A percentile compares a stretch with the other conserved stretches of the same genome.
Conservation (phyloP, 768 basidiomycete genomes). For the Agrocybe chaxingu region DNA sequence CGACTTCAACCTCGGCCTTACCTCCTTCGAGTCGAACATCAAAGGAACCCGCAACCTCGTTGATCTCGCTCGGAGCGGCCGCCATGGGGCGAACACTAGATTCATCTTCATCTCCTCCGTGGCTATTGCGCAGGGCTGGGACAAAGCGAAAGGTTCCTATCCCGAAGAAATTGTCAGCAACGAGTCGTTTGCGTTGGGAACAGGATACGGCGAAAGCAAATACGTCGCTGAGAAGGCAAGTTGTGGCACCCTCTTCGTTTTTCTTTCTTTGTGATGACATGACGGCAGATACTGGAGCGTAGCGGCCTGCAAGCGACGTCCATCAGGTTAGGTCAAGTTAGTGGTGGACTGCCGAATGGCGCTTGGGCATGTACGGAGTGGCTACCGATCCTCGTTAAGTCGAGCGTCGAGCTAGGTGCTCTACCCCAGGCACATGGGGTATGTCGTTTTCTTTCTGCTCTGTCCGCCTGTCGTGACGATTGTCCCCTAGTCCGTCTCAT, state of each 20-base stretch:
- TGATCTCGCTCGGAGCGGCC: slow-evolving; percentile 31
- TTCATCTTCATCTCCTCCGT: slow-evolving; percentile 35
- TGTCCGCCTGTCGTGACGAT: neutral
- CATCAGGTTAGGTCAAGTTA: slow-evolving; percentile 31
- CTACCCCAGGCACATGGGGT: slow-evolving; percentile 25
- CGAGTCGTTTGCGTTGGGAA: slow-evolving; percentile 23
- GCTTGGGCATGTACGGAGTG: slow-evolving; percentile 34
- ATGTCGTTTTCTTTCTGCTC: neutral
- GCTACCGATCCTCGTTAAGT: slow-evolving; percentile 32
- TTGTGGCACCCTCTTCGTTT: neutral
- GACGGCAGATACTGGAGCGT: slow-evolving; percentile 21
- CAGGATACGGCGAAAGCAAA: slow-evolving; percentile 35
- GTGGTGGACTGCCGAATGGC: slow-evolving; percentile 26
- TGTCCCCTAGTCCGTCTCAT: slow-evolving; percentile 24
- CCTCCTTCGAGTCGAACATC: slow-evolving; percentile 38
- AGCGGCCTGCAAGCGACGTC: slow-evolving; percentile 25
- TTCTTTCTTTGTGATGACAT: neutral
- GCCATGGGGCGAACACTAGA: slow-evolving; percentile 17
- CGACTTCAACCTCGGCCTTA: slow-evolving; percentile 38
- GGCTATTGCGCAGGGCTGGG: slow-evolving; percentile 18
- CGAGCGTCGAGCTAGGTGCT: slow-evolving; percentile 21
- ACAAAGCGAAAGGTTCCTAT: slow-evolving; percentile 19
- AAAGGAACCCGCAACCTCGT: slow-evolving; percentile 31
- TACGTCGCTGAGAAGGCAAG: slow-evolving; percentile 33
- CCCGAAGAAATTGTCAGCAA: slow-evolving; percentile 24